Percentiles rank a stretch among this genome's conserved stretches.
Evolutionary conservation across 2,329 filamentous ascomycete genomes (phyloP).

Genomic region (Chaetomium globosum): DNA sequence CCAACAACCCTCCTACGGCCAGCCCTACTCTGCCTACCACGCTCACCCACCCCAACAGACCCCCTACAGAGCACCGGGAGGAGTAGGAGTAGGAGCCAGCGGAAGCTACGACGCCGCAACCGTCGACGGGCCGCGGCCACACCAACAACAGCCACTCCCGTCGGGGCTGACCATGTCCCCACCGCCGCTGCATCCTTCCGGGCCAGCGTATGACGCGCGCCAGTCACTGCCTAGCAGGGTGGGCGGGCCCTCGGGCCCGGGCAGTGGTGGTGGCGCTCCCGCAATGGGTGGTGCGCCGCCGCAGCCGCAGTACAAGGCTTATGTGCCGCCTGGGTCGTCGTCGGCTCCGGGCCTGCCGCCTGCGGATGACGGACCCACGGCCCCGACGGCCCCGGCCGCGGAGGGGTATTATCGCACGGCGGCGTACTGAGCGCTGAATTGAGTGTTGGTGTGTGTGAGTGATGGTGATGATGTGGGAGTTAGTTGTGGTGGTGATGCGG

Average conservation of each 20-base stretch:
- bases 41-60: constrained; percentile 18
- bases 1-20: constrained; percentile 46
- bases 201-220: constrained; percentile 53
- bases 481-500: no score
- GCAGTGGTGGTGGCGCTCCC: background rate
- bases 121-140: background rate
- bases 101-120: background rate
- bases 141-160: background rate
- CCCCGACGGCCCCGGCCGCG: constrained; percentile 25
- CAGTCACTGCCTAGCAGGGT: constrained; percentile 52
- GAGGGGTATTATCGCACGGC: constrained; percentile 36
- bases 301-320: constrained; percentile 61
- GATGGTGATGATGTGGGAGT: background rate
- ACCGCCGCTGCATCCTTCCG: constrained; percentile 51
- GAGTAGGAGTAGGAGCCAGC: background rate
- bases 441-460: background rate
- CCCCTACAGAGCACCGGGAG: background rate
- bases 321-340: constrained; percentile 49
- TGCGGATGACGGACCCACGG: constrained; percentile 39
- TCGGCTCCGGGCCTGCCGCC: constrained; percentile 48
- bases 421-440: constrained; percentile 23
- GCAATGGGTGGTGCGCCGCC: constrained; percentile 36
- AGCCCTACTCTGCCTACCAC: constrained; percentile 46
- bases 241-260: background rate
- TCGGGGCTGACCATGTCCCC: constrained; percentile 44